These are phyloP conservation scores for Dicorynia guianensis DNA, from an alignment of 306 rosid genomes.

Conservation along the genomic window DNA sequence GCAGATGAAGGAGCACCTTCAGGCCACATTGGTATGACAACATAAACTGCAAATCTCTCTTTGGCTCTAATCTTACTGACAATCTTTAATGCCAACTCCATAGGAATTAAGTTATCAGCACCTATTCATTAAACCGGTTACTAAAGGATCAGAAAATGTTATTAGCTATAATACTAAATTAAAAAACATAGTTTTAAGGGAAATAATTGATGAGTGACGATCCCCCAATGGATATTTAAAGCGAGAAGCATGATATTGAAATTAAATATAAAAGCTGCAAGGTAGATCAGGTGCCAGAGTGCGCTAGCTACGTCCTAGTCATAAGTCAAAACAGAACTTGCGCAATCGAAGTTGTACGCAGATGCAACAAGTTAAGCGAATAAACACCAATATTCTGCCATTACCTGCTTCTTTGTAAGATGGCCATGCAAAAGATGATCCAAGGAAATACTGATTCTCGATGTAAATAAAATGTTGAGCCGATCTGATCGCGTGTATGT, in stretches of 20 bases:
- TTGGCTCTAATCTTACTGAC: conserved; percentile 79
- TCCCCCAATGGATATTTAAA: conserved; percentile 6
- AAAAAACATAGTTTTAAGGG: background rate
- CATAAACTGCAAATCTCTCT: conserved; percentile 85
- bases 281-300: background rate
- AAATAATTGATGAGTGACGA: background rate
- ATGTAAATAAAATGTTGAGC: conserved; percentile 93
- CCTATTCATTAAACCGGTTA: conserved; percentile 54
- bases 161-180: background rate
- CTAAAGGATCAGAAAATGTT: conserved; percentile 16
- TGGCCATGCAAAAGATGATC: conserved; percentile 95
- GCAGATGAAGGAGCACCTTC: conserved; percentile 83
- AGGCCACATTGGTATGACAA: conserved; percentile 99
- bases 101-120: conserved; percentile 91
- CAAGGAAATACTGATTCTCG: conserved; percentile 95
- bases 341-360: conserved; percentile 36
- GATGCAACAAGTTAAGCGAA: conserved; percentile 40
- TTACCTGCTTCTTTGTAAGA: conserved; percentile 87
- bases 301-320: background rate
- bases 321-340: conserved; percentile 11
- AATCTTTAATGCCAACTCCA: conserved; percentile 92
- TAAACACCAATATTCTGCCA: conserved; percentile 36
- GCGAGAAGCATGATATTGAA: conserved; percentile 14
- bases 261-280: conserved; percentile 12
- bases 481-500: conserved; percentile 86